Percentiles rank a stretch among this genome's conserved stretches.
phyloP scores from a whole-genome alignment of 2,329 filamentous ascomycete genomes.

The Sporothrix brasiliensis region DNA sequence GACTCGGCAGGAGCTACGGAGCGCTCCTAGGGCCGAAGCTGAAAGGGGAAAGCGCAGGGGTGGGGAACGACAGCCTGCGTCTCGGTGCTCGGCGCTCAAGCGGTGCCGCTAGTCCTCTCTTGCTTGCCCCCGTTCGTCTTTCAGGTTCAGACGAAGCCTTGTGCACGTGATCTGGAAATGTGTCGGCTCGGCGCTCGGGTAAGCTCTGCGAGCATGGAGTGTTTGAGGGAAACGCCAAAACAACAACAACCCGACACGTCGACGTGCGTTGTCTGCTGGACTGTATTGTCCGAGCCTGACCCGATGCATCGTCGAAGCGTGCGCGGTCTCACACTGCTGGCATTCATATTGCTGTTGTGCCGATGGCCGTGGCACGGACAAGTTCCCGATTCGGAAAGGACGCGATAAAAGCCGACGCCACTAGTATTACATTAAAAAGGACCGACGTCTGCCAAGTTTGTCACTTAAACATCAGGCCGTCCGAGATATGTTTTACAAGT shows the following conservation, averaged over 20 bases:
- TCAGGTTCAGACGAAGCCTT: too few relatives aligned
- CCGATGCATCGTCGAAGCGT: background rate
- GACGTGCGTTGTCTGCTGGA: too few relatives aligned
- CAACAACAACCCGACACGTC: too few relatives aligned
- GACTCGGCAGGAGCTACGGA: constrained; percentile 2
- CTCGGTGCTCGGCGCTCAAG: constrained; percentile 26
- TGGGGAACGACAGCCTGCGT: constrained; percentile 1
- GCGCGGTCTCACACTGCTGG: background rate
- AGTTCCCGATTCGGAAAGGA: constrained; percentile 12
- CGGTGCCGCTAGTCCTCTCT: background rate
- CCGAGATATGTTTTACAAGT: background rate
- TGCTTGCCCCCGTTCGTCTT: background rate
- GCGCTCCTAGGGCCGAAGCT: background rate
- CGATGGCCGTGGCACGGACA: background rate
- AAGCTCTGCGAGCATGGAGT: too few relatives aligned
- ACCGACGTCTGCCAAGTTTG: background rate
- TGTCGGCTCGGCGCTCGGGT: constrained; percentile 15
- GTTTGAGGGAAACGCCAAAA: too few relatives aligned
- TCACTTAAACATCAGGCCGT: background rate
- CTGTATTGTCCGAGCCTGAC: background rate
- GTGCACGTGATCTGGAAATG: background rate
- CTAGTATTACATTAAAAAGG: background rate
- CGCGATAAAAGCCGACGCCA: background rate
- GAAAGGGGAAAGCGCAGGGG: constrained; percentile 19
- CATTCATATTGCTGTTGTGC: background rate